A percentile compares a stretch with the other conserved stretches of the same genome.
Conservation (phyloP, 768 basidiomycete genomes). For the Hygrophoropsis aurantiaca region DNA sequence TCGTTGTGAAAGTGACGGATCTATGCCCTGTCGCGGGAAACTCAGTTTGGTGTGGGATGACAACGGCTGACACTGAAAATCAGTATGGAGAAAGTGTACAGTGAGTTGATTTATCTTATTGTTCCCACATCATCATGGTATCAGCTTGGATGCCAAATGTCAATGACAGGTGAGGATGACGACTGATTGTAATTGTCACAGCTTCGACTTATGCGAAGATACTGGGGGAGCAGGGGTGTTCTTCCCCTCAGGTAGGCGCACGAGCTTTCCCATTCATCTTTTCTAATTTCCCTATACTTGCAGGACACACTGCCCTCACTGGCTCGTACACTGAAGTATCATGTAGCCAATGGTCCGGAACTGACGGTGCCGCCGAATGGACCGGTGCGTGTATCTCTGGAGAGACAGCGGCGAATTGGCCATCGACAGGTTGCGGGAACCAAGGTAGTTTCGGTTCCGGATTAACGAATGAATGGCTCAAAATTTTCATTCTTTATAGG, state of each 20-base stretch:
- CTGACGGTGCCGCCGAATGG: slow-evolving; percentile 46
- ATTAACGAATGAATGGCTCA: no score
- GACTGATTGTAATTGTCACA: slow-evolving; percentile 15
- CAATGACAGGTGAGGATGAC: no score
- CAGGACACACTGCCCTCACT: slow-evolving; percentile 48
- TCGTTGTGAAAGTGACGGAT: slow-evolving; percentile 52
- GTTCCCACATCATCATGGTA: no score
- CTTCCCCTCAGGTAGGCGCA: slow-evolving; percentile 44
- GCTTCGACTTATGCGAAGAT: slow-evolving; percentile 63
- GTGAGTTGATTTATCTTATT: no score
- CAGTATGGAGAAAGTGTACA: slow-evolving; percentile 47
- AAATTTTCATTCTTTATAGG: no score
- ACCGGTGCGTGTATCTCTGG: slow-evolving; percentile 52
- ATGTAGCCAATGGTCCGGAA: slow-evolving; percentile 57
- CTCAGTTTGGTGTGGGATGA: slow-evolving; percentile 56
- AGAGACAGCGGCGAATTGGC: slow-evolving; percentile 52
- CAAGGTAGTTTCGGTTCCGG: slow-evolving; percentile 35
- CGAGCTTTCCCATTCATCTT: neutral
- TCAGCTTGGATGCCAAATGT: no score
- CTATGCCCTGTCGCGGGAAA: slow-evolving; percentile 49
- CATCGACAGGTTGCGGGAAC: slow-evolving; percentile 51
- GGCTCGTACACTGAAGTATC: slow-evolving; percentile 56
- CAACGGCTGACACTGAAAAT: slow-evolving; percentile 39
- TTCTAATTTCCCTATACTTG: neutral
- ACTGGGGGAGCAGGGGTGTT: slow-evolving; percentile 51